Base-by-base conservation (phyloP, 352 stramenopile genomes). In the Globisporangium radiosum region DNA sequence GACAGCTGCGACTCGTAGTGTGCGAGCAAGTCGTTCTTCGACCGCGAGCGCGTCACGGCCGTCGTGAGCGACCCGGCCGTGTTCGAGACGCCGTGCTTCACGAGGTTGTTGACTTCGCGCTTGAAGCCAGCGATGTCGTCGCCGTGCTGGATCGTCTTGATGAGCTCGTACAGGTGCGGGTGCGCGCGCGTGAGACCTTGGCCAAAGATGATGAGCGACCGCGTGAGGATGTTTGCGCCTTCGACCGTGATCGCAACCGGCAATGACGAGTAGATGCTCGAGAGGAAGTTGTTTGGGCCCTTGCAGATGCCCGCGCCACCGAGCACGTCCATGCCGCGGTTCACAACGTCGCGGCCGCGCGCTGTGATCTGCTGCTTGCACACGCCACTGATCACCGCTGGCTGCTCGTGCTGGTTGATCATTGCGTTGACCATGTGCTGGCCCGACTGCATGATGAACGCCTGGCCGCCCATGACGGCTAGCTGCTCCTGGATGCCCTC, bases 281-380 rank as follows among this genome's bases (percentile, higher is more conserved):
- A 94, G 10, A 99, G 64, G 64, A 97, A 98, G 73, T 99, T 99
- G 65, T 95, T 98, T 15, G 96, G 91, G 42, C 96, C 96, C 68
- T 92, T 95, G 77, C 95, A 99, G 70, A 99, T 99, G 61, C 92
- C 96, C 42, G 95, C 95, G 53, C 96, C 96, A 60, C 95, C 97
- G 8, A 98, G 82, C 62, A 99, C 88, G 63, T 99, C 97, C 97
- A 99, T 99, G 48, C 87, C 97, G 52, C 94, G 93, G 65, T 98
- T 97, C 43, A 99, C 91, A 33, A 96, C 96, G 42, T 97, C 85
- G 66, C 97, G 93, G 63, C 95, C 96, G 62, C 96, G 88, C 62
- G 97, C 77, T 14, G 97, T 99, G 59, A 98, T 98, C 72, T 99
- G 97, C 81, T 99, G 96, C 80, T 99, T 99, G 94, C 98, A 99